These are phyloP conservation scores for Fusarium anthophilum DNA, from an alignment of 2,329 filamentous ascomycete species.

Conservation along the genomic window DNA sequence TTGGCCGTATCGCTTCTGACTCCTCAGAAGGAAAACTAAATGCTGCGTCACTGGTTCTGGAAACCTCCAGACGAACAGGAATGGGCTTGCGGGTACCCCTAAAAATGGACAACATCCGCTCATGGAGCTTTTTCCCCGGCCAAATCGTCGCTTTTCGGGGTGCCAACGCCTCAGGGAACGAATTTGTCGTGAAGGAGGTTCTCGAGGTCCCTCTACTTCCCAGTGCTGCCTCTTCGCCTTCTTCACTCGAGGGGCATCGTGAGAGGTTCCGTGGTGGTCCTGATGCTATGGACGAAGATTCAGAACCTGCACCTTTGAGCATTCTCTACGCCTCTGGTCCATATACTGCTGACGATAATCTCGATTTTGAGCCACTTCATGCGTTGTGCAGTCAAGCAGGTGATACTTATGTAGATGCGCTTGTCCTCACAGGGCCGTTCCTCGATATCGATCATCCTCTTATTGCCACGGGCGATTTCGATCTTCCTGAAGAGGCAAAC, in stretches of 20 bases:
- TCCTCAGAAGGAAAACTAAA: conserved; percentile 88
- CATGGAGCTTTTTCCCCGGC: conserved; percentile 90
- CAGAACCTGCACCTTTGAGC: conserved; percentile 71
- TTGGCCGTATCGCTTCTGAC: conserved; percentile 92
- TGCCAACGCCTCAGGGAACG: conserved; percentile 84
- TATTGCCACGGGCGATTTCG: conserved; percentile 81
- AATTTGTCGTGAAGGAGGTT: conserved; percentile 82
- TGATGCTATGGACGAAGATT: conserved; percentile 66
- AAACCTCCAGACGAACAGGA: conserved; percentile 85
- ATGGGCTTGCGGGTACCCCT: conserved; percentile 84
- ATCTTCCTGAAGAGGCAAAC: conserved; percentile 73
- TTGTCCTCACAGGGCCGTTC: conserved; percentile 88
- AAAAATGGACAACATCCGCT: conserved; percentile 72
- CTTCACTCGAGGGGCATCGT: conserved; percentile 73
- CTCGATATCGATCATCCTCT: conserved; percentile 91
- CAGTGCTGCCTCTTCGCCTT: conserved; percentile 74
- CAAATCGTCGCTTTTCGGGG: conserved; percentile 90
- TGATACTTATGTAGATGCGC: conserved; percentile 76
- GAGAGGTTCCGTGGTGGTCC: conserved; percentile 73
- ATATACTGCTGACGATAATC: conserved; percentile 91
- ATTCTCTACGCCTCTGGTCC: conserved; percentile 85
- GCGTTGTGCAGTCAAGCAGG: conserved; percentile 82
- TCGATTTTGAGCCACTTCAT: conserved; percentile 88
- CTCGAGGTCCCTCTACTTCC: conserved; percentile 79
- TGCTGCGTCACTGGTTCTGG: conserved; percentile 83